Evolutionary conservation across 1,139 yeast species (phyloP).

Genomic region (Kodamaea suecica): DNA sequence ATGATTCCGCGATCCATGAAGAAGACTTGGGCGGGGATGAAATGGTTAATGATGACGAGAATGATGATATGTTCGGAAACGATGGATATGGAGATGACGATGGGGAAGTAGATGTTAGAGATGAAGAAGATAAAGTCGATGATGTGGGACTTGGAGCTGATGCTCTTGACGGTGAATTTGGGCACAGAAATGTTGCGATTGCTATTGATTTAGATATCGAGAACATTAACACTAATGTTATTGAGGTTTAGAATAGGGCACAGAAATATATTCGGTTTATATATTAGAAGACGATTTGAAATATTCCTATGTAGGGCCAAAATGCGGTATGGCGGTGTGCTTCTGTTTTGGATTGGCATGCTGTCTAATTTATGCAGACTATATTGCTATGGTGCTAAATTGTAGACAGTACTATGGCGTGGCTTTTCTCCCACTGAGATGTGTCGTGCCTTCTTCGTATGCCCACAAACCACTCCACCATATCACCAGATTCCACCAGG

Average conservation of each 20-base stretch:
- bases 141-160: constrained; percentile 9
- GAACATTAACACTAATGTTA: background rate
- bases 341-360: no score
- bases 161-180: constrained; percentile 12
- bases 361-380: no score
- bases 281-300: no score
- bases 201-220: constrained; percentile 20
- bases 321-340: no score
- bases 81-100: constrained; percentile 10
- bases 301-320: no score
- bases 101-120: constrained; percentile 5
- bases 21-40: constrained; percentile 16
- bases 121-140: constrained; percentile 11
- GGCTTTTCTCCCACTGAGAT: no score
- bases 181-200: constrained; percentile 8
- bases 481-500: no score
- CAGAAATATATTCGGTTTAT: no score
- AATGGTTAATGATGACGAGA: constrained; percentile 17
- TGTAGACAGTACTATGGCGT: no score
- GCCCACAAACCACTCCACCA: no score
- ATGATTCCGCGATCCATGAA: constrained; percentile 12
- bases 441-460: no score
- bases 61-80: constrained; percentile 12
- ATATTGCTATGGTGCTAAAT: no score
- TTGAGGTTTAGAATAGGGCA: constrained; percentile 1